Base-by-base conservation (phyloP, 2,329 filamentous ascomycete species). In the Endoconidiophora polonica region DNA sequence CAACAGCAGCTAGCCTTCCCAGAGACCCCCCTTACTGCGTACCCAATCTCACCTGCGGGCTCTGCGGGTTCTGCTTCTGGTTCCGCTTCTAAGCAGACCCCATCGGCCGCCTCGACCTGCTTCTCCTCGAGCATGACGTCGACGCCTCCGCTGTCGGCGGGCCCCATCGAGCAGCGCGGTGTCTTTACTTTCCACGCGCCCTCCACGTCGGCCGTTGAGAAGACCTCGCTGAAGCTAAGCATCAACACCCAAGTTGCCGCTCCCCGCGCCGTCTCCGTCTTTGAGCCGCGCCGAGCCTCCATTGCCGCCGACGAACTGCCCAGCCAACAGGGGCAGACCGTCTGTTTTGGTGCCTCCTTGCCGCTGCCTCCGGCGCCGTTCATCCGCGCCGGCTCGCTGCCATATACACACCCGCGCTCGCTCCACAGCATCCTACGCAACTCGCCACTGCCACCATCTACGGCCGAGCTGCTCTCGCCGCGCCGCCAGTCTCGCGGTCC, bases 401-500 rank as follows among this genome's bases (percentile, higher is more conserved):
- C 77, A 2, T 81, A 81, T 57, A 72, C 66, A 1, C 76, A 76
- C 54, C 72, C 77, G 33, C 69, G 70, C 50, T 66, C 68, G 40
- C 69, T 81, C 7, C 77, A 74, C 59, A 79, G 76, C 61, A 81
- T 81, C 57, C 68, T 81, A 20, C 73, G 77, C 48, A 81, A 81
- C 65, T 81, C 77, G 3, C 77, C 77, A 16, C 66, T 81, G 5
- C 74, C 76, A 18, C 72, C 74, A 1, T 61, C 66, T 2, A 72
- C 63, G 18, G 66, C 71, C 2, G 64, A 65, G 29, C 70, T 72
- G 6, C 62, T 66, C 4, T 77, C 75, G 1, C 71, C 74, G 2
- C 66, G 69, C 52, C 66, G 74, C 37, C 69, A 73, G 54, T 77
- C 76, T 1, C 63, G 68, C 24, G 71, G 74, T 10, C 61, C 77